Evolutionary conservation across 768 basidiomycete species (phyloP).

Genomic region (Lentinula lateritia): DNA sequence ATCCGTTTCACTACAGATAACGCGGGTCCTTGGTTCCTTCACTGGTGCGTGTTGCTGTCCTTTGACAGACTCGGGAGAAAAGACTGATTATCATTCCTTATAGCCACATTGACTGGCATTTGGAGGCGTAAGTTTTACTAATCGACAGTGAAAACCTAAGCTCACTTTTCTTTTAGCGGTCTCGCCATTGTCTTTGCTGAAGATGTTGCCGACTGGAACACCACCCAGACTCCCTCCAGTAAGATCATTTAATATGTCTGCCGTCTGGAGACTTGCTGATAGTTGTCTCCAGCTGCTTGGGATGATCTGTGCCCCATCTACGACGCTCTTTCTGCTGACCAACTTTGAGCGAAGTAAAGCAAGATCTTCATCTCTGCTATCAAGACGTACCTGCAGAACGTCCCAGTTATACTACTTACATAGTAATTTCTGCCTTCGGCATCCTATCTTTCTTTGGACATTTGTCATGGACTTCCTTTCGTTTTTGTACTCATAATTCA

Average conservation of each 20-base stretch:
- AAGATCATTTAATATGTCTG: background rate
- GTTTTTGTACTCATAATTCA: background rate
- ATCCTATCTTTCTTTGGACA: background rate
- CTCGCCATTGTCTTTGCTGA: slow-evolving; percentile 24
- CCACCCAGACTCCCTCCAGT: slow-evolving; percentile 9
- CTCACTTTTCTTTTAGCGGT: slow-evolving; percentile 11
- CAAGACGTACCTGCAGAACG: background rate
- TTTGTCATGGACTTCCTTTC: background rate
- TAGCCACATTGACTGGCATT: slow-evolving; percentile 52
- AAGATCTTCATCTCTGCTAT: background rate
- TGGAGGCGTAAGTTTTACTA: slow-evolving; percentile 25
- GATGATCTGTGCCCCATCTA: slow-evolving; percentile 30
- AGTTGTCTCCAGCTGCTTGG: slow-evolving; percentile 11
- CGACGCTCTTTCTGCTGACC: slow-evolving; percentile 15
- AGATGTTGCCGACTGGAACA: slow-evolving; percentile 8
- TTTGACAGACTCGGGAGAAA: background rate
- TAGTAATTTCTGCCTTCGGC: background rate
- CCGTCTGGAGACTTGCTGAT: background rate
- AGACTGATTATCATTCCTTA: background rate
- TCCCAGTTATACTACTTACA: background rate
- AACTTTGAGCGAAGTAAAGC: slow-evolving; percentile 1
- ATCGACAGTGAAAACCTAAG: too few species aligned
- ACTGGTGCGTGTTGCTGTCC: slow-evolving; percentile 2
- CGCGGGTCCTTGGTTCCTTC: slow-evolving; percentile 23
- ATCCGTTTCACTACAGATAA: slow-evolving; percentile 48